These are phyloP conservation scores for Schizochytrium sp. DNA, from an alignment of 108 stramenopile genomes.

Conservation along the genomic window DNA sequence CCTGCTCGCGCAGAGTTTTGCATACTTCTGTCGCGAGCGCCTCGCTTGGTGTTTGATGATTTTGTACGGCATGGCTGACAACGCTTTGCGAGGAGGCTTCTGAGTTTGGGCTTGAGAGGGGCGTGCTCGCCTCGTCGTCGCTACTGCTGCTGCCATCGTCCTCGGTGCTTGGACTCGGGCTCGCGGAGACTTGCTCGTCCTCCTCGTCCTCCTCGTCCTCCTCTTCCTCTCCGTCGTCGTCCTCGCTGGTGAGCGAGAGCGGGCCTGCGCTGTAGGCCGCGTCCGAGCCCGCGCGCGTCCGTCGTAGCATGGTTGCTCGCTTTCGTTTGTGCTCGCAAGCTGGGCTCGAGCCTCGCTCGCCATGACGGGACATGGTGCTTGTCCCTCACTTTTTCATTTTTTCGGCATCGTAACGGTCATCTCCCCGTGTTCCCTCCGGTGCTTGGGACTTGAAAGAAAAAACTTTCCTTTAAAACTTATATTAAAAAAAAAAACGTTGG, in stretches of 20 bases:
- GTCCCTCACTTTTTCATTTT: no score
- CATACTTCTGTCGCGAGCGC: not conserved
- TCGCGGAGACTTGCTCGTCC: no score
- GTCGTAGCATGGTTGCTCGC: not conserved
- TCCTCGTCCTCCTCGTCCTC: no score
- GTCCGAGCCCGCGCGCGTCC: not conserved
- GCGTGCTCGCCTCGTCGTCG: not conserved
- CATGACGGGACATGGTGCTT: no score
- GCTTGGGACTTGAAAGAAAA: no score
- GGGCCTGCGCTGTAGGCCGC: not conserved
- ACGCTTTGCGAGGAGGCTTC: not conserved
- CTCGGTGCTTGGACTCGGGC: not conserved
- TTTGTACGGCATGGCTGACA: not conserved
- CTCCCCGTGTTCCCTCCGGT: no score
- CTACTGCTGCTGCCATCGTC: not conserved
- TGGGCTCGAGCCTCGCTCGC: no score
- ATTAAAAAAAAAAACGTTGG: no score
- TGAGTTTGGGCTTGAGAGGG: not conserved
- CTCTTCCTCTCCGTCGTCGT: not conserved
- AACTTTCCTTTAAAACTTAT: no score
- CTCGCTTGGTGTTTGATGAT: not conserved
- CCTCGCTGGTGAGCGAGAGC: not conserved
- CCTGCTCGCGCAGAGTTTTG: conserved; percentile 6
- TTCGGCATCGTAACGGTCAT: no score
- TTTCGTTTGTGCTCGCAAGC: no score